Percentiles rank a stretch among this genome's conserved stretches.
phyloP scores from a whole-genome alignment of 495 filamentous ascomycete species.

The Entonaema liquescens region DNA sequence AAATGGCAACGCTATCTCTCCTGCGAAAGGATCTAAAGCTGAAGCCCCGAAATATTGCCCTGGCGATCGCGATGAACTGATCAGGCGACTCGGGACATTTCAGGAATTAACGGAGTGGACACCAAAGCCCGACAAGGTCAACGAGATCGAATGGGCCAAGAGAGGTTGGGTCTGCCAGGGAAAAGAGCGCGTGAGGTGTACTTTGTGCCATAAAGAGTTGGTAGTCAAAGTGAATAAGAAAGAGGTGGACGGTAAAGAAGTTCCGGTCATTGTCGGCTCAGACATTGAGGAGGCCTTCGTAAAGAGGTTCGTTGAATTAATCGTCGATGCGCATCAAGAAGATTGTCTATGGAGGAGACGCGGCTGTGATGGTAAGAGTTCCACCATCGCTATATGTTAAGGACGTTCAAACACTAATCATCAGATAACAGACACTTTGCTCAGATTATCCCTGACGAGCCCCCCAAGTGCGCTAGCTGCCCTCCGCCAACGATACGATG shows the following conservation, averaged over 20 bases:
- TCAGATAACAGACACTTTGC: constrained; percentile 50
- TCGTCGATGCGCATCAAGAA: constrained; percentile 80
- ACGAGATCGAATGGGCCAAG: constrained; percentile 95
- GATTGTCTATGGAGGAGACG: constrained; percentile 86
- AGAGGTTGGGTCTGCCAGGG: constrained; percentile 88
- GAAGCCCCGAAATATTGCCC: constrained; percentile 74
- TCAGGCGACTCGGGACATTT: constrained; percentile 84
- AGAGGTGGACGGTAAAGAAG: constrained; percentile 71
- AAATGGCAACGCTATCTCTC: constrained; percentile 15
- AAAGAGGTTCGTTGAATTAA: constrained; percentile 74
- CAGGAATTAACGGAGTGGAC: constrained; percentile 89
- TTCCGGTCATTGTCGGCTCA: constrained; percentile 55
- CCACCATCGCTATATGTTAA: constrained; percentile 32
- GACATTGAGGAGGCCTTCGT: constrained; percentile 74
- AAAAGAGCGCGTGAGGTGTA: constrained; percentile 82
- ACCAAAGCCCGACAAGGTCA: constrained; percentile 80
- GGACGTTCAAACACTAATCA: constrained; percentile 59
- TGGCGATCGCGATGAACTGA: constrained; percentile 82
- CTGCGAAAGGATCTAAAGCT: constrained; percentile 28
- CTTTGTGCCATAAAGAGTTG: constrained; percentile 81
- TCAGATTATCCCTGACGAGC: constrained; percentile 64
- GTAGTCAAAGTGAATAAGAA: constrained; percentile 80
- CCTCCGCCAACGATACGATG: constrained; percentile 69
- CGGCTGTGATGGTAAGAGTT: constrained; percentile 78
- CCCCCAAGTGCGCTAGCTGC: constrained; percentile 62